Evolutionary conservation across 1,284 basidiomycete species (phyloP).

Genomic region (Spongispora temasekensis): DNA sequence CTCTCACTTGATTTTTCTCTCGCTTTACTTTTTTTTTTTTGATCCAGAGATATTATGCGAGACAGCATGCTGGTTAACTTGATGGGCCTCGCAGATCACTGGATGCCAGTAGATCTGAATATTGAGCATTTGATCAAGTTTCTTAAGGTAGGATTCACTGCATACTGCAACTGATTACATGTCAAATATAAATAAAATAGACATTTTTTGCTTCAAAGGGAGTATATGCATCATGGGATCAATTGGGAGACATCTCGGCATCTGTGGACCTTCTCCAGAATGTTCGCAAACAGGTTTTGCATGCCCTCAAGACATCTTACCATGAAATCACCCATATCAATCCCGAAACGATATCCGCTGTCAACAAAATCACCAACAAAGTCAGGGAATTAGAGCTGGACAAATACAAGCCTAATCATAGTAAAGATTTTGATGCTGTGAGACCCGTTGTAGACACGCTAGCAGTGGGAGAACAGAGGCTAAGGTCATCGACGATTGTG

Average conservation of each 20-base stretch:
- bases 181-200: not conserved
- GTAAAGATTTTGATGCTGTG: not conserved
- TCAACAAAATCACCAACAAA: not conserved
- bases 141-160: slow-evolving; percentile 3
- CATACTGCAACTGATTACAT: not conserved
- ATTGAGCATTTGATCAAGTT: slow-evolving; percentile 18
- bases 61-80: slow-evolving; percentile 30
- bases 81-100: slow-evolving; percentile 23
- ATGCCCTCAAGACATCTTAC: slow-evolving; percentile 11
- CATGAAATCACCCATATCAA: slow-evolving; percentile 24
- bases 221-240: slow-evolving; percentile 14
- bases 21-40: not conserved
- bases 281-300: slow-evolving; percentile 25
- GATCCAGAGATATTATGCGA: slow-evolving; percentile 27
- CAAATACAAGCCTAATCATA: not conserved
- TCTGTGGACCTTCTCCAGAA: slow-evolving; percentile 21
- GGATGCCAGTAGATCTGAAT: slow-evolving; percentile 31
- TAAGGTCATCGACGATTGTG: slow-evolving; percentile 20
- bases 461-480: slow-evolving; percentile 12
- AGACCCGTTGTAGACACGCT: slow-evolving; percentile 14
- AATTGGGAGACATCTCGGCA: slow-evolving; percentile 30
- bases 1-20: not conserved
- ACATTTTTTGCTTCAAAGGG: not conserved
- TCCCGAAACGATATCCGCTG: slow-evolving; percentile 14
- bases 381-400: not conserved